These are phyloP conservation scores for Laburnicola sp. DNA, from an alignment of 2,329 filamentous ascomycete species.

Conservation along the genomic window DNA sequence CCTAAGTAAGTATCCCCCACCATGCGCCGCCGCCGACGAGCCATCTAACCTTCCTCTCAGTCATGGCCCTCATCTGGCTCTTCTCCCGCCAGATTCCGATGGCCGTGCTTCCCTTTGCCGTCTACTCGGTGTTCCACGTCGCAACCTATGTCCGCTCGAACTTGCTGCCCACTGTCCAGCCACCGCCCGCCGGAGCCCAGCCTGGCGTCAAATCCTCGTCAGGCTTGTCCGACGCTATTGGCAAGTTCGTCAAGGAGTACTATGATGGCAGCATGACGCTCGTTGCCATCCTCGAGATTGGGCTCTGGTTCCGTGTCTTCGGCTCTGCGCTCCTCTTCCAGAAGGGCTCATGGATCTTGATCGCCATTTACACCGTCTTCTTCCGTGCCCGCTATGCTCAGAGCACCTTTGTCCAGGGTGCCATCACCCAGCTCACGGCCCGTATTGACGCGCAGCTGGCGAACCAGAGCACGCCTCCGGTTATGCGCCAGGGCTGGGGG, in stretches of 20 bases:
- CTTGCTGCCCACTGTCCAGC: slow-evolving; percentile 82
- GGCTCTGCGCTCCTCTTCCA: slow-evolving; percentile 83
- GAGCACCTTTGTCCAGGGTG: slow-evolving; percentile 88
- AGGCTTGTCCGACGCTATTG: slow-evolving; percentile 78
- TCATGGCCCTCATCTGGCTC: slow-evolving; percentile 94
- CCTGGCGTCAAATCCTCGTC: slow-evolving; percentile 60
- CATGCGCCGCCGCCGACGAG: background rate
- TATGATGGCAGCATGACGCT: slow-evolving; percentile 96
- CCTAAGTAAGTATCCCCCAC: slow-evolving; percentile 67
- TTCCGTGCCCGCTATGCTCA: slow-evolving; percentile 87
- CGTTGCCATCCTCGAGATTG: slow-evolving; percentile 84
- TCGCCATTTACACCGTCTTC: slow-evolving; percentile 86
- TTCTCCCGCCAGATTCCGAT: slow-evolving; percentile 85
- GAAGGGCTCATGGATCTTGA: slow-evolving; percentile 86
- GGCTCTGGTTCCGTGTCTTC: slow-evolving; percentile 81
- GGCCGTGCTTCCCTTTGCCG: slow-evolving; percentile 88
- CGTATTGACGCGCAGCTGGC: slow-evolving; percentile 80
- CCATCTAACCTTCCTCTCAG: slow-evolving; percentile 53
- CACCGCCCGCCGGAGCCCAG: slow-evolving; percentile 58
- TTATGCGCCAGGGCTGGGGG: slow-evolving; percentile 77
- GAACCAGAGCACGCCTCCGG: slow-evolving; percentile 83
- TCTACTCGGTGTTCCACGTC: slow-evolving; percentile 98
- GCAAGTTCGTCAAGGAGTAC: slow-evolving; percentile 94
- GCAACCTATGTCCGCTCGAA: slow-evolving; percentile 94
- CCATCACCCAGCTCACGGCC: slow-evolving; percentile 71